Evolutionary conservation across 2,329 filamentous ascomycete genomes (phyloP), one percentile per base, ranked within the genome.

Genomic region (Cladosporium austrohemisphaericum): DNA sequence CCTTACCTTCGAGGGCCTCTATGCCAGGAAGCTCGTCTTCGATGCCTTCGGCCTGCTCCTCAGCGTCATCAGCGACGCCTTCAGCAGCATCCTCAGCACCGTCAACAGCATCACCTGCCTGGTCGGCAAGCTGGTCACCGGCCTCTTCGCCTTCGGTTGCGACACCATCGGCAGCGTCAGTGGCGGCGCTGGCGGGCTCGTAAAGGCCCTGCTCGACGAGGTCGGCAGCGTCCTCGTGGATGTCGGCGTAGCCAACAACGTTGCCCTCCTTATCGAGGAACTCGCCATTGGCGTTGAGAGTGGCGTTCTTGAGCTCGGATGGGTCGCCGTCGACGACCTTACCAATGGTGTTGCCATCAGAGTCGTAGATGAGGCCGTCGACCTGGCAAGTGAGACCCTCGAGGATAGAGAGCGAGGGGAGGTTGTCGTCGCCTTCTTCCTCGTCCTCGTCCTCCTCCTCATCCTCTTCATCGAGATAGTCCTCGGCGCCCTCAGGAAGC

Each of bases 221-320:
- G 29, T 67, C 64, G 38, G 63, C 66, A 38, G 65, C 65, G 7
- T 76, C 74, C 6, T 71, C 68, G 58, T 75, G 72, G 33, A 77
- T 67, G 46, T 76, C 70, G 3, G 77, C 75, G 48, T 72, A 71
- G 48, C 76, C 77, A 45, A 79, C 66, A 41, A 78, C 71, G 40
- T 77, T 74, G 47, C 77, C 77, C 3, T 76, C 68, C 3, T 77
- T 70, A 52, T 79, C 74, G n/a, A 78, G 61, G 52, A 80, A 77
- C 57, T 78, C 75, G 44, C 77, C 77, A 20, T 76, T 67, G 52
- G 75, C 71, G 57, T 79, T 78, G 54, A 76, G 71, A 36, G 70
- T 71, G 46, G 68, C 67, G 59, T 74, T 73, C 57, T 73, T 64
- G 28, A 77, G 72, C 47, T 75, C 64, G 26, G 69, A 57, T 50